Conservation (phyloP, 2,329 filamentous ascomycete species). For the Xylaria sp. region DNA sequence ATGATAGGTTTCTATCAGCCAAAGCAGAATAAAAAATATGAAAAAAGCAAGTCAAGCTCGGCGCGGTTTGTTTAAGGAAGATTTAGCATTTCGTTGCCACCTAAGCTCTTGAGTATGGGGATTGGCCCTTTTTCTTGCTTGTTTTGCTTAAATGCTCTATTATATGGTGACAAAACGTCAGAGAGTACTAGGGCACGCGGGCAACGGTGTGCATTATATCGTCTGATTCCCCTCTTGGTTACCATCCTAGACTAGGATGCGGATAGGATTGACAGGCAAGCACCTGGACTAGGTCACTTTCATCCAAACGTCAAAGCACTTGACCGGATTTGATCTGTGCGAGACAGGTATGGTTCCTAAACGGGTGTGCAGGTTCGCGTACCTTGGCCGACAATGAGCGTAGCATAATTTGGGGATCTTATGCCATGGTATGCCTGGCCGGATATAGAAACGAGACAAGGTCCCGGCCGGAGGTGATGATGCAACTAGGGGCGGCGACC, state of each 20-base stretch:
- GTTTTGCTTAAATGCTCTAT: conserved; percentile 51
- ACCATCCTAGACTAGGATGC: conserved; percentile 48
- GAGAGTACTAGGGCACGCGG: conserved; percentile 50
- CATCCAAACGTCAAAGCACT: conserved; percentile 59
- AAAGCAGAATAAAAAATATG: conserved; percentile 39
- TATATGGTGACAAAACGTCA: conserved; percentile 52
- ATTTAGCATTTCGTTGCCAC: conserved; percentile 50
- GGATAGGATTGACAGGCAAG: conserved; percentile 54
- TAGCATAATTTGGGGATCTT: conserved; percentile 70
- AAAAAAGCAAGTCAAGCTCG: conserved; percentile 44
- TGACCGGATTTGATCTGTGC: conserved; percentile 60
- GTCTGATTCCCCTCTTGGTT: conserved; percentile 58
- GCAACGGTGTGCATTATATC: conserved; percentile 59
- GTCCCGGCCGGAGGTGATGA: conserved; percentile 55
- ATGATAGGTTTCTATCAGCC: conserved; percentile 43
- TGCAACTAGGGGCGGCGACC: conserved; percentile 54
- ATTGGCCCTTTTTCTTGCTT: conserved; percentile 51
- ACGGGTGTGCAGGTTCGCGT: conserved; percentile 55
- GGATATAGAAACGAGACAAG: conserved; percentile 63
- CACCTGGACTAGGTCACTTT: conserved; percentile 56
- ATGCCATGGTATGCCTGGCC: conserved; percentile 62
- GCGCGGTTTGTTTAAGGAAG: conserved; percentile 42
- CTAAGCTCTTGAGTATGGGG: conserved; percentile 46
- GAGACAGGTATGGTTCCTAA: conserved; percentile 62
- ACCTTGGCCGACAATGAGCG: conserved; percentile 61